Base-by-base conservation (phyloP, 2,329 filamentous ascomycete species). In the Pseudogymnoascus sp. region DNA sequence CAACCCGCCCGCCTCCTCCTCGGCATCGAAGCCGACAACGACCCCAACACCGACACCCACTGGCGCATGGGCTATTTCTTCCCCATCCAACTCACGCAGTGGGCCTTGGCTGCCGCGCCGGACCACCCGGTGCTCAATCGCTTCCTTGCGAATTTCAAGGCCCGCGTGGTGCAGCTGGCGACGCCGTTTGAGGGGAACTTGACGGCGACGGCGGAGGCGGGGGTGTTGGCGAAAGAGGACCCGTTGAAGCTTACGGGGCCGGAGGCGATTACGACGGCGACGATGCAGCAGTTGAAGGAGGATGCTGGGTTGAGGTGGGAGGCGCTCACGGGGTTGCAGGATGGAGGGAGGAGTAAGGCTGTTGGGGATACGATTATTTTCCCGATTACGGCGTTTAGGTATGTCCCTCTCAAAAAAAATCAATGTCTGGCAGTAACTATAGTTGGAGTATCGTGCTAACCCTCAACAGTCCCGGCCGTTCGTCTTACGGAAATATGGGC, bases 61-160 rank as follows among this genome's bases (percentile, higher is more conserved):
- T 75, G 73, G 73, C 72, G 73, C n/a, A 70, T 72, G 69, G 73
- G 73, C 31, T 75, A 75, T 65, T 66, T 68, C 18, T 70, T 71
- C 61, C 71, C 73, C 2, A 64, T 74, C 14, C 73, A 75, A 61
- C 64, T 74, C 5, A 74, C 73, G 0, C 73, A 74, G 34, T 75
- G 73, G 73, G 66, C 72, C 0, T 67, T 75, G 5, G 73, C 73
- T 1, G 68, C 68, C 21, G 64, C 67, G 1, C 66, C 71, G 3
- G 67, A 68, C 1, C 73, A 75, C 51, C 70, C 72, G 1, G 63
- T 73, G 16, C 68, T 74, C 21, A 65, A 68, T 36, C 62, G 63
- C 8, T 74, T 73, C 36, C 66, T 73, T 37, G 69, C 71, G 16
- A 66, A 64, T 14, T 64, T 73, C 2, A 62, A 63, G 14, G 61